Conservation (phyloP, 2,329 filamentous ascomycete genomes). For the Fusarium brachygibbosum region DNA sequence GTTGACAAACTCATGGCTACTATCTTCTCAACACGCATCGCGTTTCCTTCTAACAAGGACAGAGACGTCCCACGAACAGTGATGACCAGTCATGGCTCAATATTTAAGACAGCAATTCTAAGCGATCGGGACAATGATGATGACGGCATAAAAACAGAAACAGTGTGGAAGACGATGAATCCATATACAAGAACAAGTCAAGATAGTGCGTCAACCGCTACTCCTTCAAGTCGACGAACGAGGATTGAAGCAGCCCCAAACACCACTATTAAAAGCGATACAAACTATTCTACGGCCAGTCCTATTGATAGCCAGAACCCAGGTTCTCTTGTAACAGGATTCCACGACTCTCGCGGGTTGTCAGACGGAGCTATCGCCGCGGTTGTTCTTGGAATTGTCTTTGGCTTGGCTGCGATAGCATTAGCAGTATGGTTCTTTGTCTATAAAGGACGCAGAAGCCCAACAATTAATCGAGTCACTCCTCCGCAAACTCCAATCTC, state of each 20-base stretch:
- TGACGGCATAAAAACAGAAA: slow-evolving; percentile 10
- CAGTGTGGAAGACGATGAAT: slow-evolving; percentile 36
- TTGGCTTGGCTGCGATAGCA: slow-evolving; percentile 7
- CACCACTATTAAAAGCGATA: slow-evolving; percentile 8
- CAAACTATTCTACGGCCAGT: slow-evolving; percentile 1
- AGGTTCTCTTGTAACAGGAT: not conserved
- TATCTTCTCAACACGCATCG: slow-evolving; percentile 17
- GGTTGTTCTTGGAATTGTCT: slow-evolving; percentile 32
- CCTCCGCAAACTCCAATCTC: slow-evolving; percentile 4
- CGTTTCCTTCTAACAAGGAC: slow-evolving; percentile 11
- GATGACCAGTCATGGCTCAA: slow-evolving; percentile 13
- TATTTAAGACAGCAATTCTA: slow-evolving; percentile 21
- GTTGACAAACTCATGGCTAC: slow-evolving; percentile 35
- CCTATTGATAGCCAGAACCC: not conserved
- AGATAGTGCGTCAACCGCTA: slow-evolving; percentile 11
- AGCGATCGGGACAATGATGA: slow-evolving; percentile 11
- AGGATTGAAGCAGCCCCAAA: not conserved
- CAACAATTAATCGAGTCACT: not conserved
- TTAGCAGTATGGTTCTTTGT: slow-evolving; percentile 31
- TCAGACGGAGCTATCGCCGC: slow-evolving; percentile 39
- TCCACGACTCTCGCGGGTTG: slow-evolving; percentile 5
- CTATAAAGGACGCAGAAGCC: slow-evolving; percentile 11
- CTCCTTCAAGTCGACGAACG: not conserved
- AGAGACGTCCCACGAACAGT: slow-evolving; percentile 22
- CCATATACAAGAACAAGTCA: slow-evolving; percentile 14